Percentiles rank a stretch among this genome's conserved stretches.
Conservation (phyloP, 164 flowering plant species). For the Dillenia turbinata region DNA sequence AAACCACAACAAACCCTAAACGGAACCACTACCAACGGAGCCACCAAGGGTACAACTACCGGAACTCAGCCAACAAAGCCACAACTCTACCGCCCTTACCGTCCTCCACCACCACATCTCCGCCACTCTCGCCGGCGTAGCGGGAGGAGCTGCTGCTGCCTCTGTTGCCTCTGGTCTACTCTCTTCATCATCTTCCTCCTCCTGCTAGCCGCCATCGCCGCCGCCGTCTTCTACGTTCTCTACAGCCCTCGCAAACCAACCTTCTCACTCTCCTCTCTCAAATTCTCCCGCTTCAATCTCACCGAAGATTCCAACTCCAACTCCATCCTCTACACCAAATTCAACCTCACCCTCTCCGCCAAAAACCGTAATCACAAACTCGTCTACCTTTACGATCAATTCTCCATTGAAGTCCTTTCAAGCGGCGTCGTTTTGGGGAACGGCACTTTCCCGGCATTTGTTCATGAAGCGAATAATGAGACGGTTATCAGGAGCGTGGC, state of each 20-base stretch:
- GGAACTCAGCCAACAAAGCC: conserved; percentile 19
- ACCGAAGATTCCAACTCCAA: conserved; percentile 32
- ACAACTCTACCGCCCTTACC: conserved; percentile 29
- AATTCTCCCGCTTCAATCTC: conserved; percentile 43
- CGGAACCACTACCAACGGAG: conserved; percentile 8
- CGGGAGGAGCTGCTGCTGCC: conserved; percentile 32
- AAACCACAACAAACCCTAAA: conserved; percentile 17
- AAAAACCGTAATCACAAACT: conserved; percentile 53
- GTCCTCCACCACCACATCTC: conserved; percentile 22
- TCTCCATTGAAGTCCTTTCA: conserved; percentile 20
- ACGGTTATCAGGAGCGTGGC: conserved; percentile 17
- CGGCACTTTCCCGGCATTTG: conserved; percentile 31
- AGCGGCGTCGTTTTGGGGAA: conserved; percentile 32
- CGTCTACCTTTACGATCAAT: conserved; percentile 38
- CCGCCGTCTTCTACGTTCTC: conserved; percentile 41
- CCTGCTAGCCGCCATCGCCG: conserved; percentile 45
- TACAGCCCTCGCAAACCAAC: conserved; percentile 58
- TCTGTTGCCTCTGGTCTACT: conserved; percentile 38
- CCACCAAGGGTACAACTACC: conserved; percentile 1
- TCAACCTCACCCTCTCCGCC: conserved; percentile 46
- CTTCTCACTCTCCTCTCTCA: conserved; percentile 45
- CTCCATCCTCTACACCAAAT: conserved; percentile 33
- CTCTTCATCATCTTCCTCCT: conserved; percentile 26
- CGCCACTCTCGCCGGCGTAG: conserved; percentile 17
- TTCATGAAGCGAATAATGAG: conserved; percentile 22